Base-by-base conservation (phyloP, 345 rosid species). In the Excoecaria cochinchinensis region DNA sequence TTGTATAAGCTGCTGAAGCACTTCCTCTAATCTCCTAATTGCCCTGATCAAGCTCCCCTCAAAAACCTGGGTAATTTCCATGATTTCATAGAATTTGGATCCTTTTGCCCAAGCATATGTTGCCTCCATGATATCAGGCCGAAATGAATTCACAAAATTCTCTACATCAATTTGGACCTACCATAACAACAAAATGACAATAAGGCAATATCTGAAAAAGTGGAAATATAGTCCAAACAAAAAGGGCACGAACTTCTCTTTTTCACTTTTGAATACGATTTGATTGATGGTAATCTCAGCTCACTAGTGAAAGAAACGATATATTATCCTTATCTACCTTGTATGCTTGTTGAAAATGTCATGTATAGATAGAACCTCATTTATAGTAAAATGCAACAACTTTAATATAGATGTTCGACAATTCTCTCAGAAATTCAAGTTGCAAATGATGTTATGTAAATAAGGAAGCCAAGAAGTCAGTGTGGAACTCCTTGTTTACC, bases 41-140 rank as follows among this genome's bases (percentile, higher is more conserved):
- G 99, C 98, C 82, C 98, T 88, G 82, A 96, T 92, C 88, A 96
- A 85, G 86, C 98, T 93, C 72, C 99, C 99, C 79, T 96, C 99
- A n/a, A 93, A 96, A 21, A 93, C 97, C 48, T 77, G 93, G 14
- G 98, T 92, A 13, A 90, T 89, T 82, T 96, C 95, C 98, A 93
- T 93, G 66, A 96, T 90, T 82, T 93, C 97, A 11, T 89, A 93
- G 78, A 96, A 93, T 79, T 92, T 96, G 3, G 98, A 96, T 61
- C 99, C 98, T 78, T 83, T 92, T 13, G 99, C 98, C 99, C 99
- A 92, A n/a, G 98, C 91, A 67, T 93, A 90, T 65, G 89, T 93
- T n/a, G 93, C 97, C 82, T 96, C 98, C 99, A 95, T 91, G 66
- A 93, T 87, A 85, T 93, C 98, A 1, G 95, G 92, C 77, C 97